phyloP scores from a whole-genome alignment of 2,329 filamentous ascomycete species.

The Colletotrichum karsti region DNA sequence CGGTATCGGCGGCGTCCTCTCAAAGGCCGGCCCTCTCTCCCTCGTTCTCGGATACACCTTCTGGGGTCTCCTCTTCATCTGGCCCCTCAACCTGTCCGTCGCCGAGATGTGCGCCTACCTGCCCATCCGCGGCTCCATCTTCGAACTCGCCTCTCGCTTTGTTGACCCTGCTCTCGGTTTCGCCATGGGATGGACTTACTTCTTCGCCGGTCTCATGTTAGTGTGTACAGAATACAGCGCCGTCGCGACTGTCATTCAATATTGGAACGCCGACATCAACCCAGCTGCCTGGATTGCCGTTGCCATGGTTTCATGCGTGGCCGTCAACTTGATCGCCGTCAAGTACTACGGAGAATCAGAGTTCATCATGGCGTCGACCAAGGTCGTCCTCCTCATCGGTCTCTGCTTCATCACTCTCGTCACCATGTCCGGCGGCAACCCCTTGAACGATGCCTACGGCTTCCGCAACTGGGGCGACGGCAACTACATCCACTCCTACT shows the following conservation, averaged over 20 bases:
- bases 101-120: slow-evolving; percentile 67
- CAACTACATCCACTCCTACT: slow-evolving; percentile 43
- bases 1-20: slow-evolving; percentile 52
- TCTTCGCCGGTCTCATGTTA: slow-evolving; percentile 55
- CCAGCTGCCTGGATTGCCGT: slow-evolving; percentile 59
- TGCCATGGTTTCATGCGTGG: slow-evolving; percentile 52
- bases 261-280: slow-evolving; percentile 51
- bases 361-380: slow-evolving; percentile 65
- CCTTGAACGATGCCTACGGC: slow-evolving; percentile 68
- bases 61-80: slow-evolving; percentile 54
- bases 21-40: slow-evolving; percentile 51
- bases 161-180: slow-evolving; percentile 67
- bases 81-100: slow-evolving; percentile 54
- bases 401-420: slow-evolving; percentile 72
- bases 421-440: slow-evolving; percentile 75
- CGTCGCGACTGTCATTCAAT: slow-evolving; percentile 53
- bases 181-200: slow-evolving; percentile 57
- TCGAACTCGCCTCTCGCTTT: slow-evolving; percentile 62
- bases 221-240: slow-evolving; percentile 55
- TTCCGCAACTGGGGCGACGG: slow-evolving; percentile 63
- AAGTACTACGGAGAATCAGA: slow-evolving; percentile 54
- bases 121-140: slow-evolving; percentile 62
- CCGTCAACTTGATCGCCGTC: slow-evolving; percentile 56
- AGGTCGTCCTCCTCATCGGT: slow-evolving; percentile 58
- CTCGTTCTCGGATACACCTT: slow-evolving; percentile 53